phyloP scores from a whole-genome alignment of 2,329 filamentous ascomycete species.

The Diaporthe ampelina region DNA sequence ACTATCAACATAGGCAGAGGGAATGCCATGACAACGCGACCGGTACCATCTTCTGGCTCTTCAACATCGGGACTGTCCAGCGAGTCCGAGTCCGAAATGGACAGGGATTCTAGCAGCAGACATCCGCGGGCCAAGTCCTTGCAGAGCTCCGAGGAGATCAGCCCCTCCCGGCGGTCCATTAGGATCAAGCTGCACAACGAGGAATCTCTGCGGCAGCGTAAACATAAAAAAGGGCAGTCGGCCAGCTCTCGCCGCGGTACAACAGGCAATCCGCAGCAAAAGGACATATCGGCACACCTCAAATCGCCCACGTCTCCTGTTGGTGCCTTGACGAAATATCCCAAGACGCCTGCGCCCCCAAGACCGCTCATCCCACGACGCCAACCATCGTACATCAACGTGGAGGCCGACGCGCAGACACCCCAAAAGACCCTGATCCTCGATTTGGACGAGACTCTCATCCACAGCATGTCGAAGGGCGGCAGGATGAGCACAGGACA shows the following conservation, averaged over 20 bases:
- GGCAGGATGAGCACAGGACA: conserved; percentile 96
- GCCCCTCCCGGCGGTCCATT: conserved; percentile 82
- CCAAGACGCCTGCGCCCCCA: conserved; percentile 89
- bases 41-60: conserved; percentile 59
- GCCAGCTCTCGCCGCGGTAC: conserved; percentile 59
- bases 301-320: conserved; percentile 94
- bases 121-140: conserved; percentile 76
- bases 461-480: conserved; percentile 97
- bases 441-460: conserved; percentile 96
- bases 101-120: conserved; percentile 53
- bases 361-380: conserved; percentile 90
- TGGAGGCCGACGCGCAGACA: conserved; percentile 63
- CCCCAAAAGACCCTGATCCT: conserved; percentile 94
- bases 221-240: conserved; percentile 74
- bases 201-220: conserved; percentile 79
- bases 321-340: conserved; percentile 86
- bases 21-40: conserved; percentile 44
- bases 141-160: conserved; percentile 72
- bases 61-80: conserved; percentile 77
- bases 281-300: conserved; percentile 80
- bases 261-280: conserved; percentile 51
- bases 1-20: conserved; percentile 43
- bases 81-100: conserved; percentile 77
- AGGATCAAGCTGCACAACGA: conserved; percentile 91
- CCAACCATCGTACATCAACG: conserved; percentile 86